Base-by-base conservation (phyloP, 2,329 filamentous ascomycete genomes). In the Arthrobotrys entomopaga region DNA sequence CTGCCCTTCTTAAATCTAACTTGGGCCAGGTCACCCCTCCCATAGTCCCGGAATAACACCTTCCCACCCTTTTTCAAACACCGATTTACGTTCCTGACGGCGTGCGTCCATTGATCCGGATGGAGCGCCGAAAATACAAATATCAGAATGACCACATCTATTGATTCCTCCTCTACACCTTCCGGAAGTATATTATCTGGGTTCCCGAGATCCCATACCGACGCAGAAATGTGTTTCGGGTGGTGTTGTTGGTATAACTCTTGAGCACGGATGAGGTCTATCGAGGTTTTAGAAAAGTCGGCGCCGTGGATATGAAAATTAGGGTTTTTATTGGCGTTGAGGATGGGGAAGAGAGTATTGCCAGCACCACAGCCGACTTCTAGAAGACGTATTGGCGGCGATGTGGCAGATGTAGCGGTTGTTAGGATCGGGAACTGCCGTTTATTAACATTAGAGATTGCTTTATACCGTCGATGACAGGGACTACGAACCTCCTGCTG, bases 71-170 rank as follows among this genome's bases (percentile, higher is more conserved):
- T 92, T 83, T 96, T 98, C 77, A 99, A 86, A 40, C 97, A 85
- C 60, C 87, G 87, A 81, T 90, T 87, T 15, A 97, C 87, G 80
- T 98, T 99, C 69, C 85, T 83, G 43, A 98, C 88, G 11, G 93
- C 92, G 80, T 88, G 87, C 56, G 85, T 84, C 95, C 95, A 99
- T 82, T 99, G 93, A 54, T 82, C 81, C 0, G 95, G 95, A 38
- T 90, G 89, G 53, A 99, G 84, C 1, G 95, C 95, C 16, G 92
- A 97, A 84, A 99, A 98, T 80, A 98, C 94, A 83, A 99, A 99
- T 74, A 99, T 92, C 86, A 99, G 88, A 61, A 99, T 85, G 42
- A 96, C 92, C 43, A 98, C 88, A 82, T 99, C 94, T 72, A 97
- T 93, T 71, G 88, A 91, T n/a, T 86, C 89, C 78, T 93, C 89